Evolutionary conservation across 2,329 filamentous ascomycete species (phyloP).

Genomic region (Venturia carpophila): DNA sequence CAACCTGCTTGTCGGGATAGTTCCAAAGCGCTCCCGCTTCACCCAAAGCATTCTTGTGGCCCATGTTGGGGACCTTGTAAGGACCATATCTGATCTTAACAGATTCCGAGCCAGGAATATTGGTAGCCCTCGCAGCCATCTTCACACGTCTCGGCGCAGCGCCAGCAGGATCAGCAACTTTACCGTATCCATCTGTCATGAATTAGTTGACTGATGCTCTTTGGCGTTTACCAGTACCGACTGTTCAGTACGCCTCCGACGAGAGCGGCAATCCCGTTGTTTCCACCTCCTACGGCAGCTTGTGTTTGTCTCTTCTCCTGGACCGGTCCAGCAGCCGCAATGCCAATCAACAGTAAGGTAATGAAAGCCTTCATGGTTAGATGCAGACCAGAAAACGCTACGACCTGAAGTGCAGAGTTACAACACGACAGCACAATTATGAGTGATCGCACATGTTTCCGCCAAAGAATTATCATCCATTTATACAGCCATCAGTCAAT

Average conservation of each 20-base stretch:
- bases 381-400: neutral
- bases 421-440: neutral
- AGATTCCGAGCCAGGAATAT: slow-evolving; percentile 8
- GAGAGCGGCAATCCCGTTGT: neutral
- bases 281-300: neutral
- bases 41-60: slow-evolving; percentile 6
- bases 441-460: neutral
- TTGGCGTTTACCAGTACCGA: neutral
- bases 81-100: slow-evolving; percentile 15
- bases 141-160: neutral
- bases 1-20: slow-evolving; percentile 15
- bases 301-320: neutral
- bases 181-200: slow-evolving; percentile 7
- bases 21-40: slow-evolving; percentile 18
- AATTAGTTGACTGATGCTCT: neutral
- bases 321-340: neutral
- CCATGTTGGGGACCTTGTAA: slow-evolving; percentile 18
- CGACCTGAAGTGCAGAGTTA: neutral
- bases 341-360: neutral
- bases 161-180: slow-evolving; percentile 6
- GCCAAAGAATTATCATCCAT: neutral
- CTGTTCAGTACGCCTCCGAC: neutral
- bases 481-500: neutral
- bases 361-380: neutral
- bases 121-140: neutral